Percentiles rank a stretch among this genome's conserved stretches.
Conservation (phyloP, 768 basidiomycete genomes). For the Glaciozyma martinii region DNA sequence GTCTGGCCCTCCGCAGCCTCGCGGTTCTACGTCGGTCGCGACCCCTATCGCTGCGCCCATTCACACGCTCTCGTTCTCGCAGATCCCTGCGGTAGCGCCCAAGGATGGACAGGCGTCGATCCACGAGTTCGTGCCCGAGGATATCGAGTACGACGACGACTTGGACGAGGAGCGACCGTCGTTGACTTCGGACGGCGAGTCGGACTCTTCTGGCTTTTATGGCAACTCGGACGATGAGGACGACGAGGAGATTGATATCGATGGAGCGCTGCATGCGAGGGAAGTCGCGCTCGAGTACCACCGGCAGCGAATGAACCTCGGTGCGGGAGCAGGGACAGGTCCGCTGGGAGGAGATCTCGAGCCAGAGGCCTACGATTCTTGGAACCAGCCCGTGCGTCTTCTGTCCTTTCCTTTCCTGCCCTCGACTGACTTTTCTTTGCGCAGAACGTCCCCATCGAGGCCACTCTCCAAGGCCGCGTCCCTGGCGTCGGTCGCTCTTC, state of each 20-base stretch:
- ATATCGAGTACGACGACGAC: conserved; percentile 9
- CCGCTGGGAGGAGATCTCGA: conserved; percentile 17
- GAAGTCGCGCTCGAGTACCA: conserved; percentile 31
- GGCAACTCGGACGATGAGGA: conserved; percentile 7
- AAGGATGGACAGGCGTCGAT: conserved; percentile 4
- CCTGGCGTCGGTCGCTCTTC: conserved; percentile 5
- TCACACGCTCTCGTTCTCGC: conserved; percentile 25
- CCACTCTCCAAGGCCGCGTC: conserved; percentile 10
- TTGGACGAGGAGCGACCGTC: conserved; percentile 6
- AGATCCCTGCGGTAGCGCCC: not conserved
- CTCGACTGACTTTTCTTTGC: not conserved
- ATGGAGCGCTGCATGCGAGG: conserved; percentile 20
- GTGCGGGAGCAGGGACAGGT: conserved; percentile 25
- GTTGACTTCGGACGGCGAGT: conserved; percentile 7
- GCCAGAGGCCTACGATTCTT: not conserved
- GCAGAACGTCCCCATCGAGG: conserved; percentile 23
- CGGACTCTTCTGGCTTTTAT: conserved; percentile 5
- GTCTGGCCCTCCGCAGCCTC: not conserved
- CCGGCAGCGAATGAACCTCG: conserved; percentile 16
- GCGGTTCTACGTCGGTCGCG: not conserved
- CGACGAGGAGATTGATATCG: conserved; percentile 22
- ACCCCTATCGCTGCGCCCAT: conserved; percentile 6
- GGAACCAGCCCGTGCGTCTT: conserved; percentile 14
- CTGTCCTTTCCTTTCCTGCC: not conserved
- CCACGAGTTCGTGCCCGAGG: conserved; percentile 6